Evolutionary conservation across 768 basidiomycete genomes (phyloP).

Genomic region (Lactarius hatsudake): DNA sequence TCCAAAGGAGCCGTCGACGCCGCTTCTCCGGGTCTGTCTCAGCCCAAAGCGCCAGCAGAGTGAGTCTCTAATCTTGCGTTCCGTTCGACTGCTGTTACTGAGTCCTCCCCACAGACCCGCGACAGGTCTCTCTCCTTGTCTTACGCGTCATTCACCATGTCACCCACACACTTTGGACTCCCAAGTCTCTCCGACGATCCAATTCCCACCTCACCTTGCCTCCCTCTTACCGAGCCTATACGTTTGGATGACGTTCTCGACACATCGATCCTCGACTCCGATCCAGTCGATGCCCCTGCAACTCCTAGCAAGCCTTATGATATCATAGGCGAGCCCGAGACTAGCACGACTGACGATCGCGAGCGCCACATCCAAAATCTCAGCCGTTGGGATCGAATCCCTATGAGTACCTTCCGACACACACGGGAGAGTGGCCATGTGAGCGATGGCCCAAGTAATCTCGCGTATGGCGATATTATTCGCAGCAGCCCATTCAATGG

Average conservation of each 20-base stretch:
- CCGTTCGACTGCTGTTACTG: background rate
- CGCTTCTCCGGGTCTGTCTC: constrained; percentile 24
- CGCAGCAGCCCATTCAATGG: constrained; percentile 27
- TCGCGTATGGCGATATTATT: constrained; percentile 21
- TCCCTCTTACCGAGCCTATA: constrained; percentile 44
- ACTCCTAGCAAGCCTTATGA: constrained; percentile 17
- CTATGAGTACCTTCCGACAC: constrained; percentile 70
- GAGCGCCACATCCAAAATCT: constrained; percentile 47
- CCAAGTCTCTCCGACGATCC: constrained; percentile 30
- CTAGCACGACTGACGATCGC: constrained; percentile 31
- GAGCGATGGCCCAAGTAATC: constrained; percentile 20
- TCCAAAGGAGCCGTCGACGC: constrained; percentile 23
- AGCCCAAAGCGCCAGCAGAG: constrained; percentile 19
- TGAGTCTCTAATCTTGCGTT: constrained; percentile 14
- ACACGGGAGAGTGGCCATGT: constrained; percentile 42
- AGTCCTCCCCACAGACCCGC: constrained; percentile 33
- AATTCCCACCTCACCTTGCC: constrained; percentile 38
- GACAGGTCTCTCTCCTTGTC: constrained; percentile 33
- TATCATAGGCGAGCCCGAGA: constrained; percentile 25
- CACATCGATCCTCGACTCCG: constrained; percentile 63
- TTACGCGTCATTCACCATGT: constrained; percentile 35
- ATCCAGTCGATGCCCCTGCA: constrained; percentile 35
- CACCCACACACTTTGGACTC: constrained; percentile 31
- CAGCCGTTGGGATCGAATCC: constrained; percentile 70
- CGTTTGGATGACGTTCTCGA: constrained; percentile 77